These are phyloP conservation scores for Synchytrium microbalum DNA, from an alignment of 371 early-diverging fungal genomes.

Conservation along the genomic window DNA sequence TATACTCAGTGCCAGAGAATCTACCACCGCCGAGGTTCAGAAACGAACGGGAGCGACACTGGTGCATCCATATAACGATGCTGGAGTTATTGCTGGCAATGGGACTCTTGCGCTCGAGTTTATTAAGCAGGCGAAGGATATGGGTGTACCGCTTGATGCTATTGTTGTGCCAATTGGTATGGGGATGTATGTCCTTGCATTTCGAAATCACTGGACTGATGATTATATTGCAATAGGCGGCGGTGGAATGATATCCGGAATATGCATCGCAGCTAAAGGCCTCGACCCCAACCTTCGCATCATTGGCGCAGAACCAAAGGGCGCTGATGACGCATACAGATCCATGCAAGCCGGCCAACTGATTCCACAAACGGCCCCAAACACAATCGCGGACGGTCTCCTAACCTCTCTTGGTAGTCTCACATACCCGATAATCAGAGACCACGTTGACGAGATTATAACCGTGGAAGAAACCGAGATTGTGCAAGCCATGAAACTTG, in stretches of 20 bases:
- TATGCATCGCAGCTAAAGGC: constrained; percentile 31
- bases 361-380: no score
- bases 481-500: no score
- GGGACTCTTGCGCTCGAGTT: constrained; percentile 50
- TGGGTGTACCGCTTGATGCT: constrained; percentile 32
- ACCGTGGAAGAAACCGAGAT: no score
- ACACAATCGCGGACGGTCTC: no score
- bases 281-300: no score
- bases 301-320: no score
- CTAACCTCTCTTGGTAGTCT: no score
- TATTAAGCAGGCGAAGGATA: constrained; percentile 32
- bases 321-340: no score
- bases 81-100: constrained; percentile 49
- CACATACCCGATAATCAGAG: no score
- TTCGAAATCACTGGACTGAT: constrained; percentile 1
- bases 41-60: constrained; percentile 18
- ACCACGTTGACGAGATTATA: no score
- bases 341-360: no score
- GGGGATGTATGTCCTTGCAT: constrained; percentile 8
- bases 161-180: constrained; percentile 49
- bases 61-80: constrained; percentile 23
- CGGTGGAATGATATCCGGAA: constrained; percentile 53
- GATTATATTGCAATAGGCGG: constrained; percentile 15
- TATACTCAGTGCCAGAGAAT: constrained; percentile 13
- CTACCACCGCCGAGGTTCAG: constrained; percentile 4